Base-by-base conservation (phyloP, 257 asterid genomes). In the Fraxinus anomala region DNA sequence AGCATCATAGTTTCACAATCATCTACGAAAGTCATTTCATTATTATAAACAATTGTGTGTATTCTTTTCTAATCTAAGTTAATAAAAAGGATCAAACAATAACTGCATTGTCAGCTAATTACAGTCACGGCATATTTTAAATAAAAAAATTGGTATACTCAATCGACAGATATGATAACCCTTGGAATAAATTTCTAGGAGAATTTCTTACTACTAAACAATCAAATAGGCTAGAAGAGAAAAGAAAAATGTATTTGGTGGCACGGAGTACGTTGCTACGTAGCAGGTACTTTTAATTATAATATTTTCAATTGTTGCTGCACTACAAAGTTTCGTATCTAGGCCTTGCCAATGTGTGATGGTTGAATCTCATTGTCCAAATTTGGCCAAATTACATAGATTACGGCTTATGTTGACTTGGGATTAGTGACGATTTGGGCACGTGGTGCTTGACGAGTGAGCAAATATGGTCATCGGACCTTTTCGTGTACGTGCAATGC, bases 1-100 rank as follows among this genome's bases (percentile, higher is more conserved):
- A 85, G 87, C 83, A 88, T 85, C 88, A 80, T 54, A 75, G 82
- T 76, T 75, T 84, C 89, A 81, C 90, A 84, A 56, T 61, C 76
- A 81, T 83, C 87, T 21, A 82, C 63, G 79, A 83, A 24, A 80
- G 72, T 16, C 21, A 14, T 49, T 66, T 40, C 13, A 19, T 31
- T 74, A 68, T 6, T 39, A 36, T 54, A 66, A 73, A 72, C 23
- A 47, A 17, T 72, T 49, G 65, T 23, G 74, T 42, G 39, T 73
- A 66, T 78, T 72, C 71, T 44, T 14, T 66, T 28, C 31, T 28
- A 28, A 28, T 30, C 77, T n/a, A 67, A 80, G 82, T 56, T 49
- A 73, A 51, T 49, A 42, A 77, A 79, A 85, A 80, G 74, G 72
- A 39, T 68, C 68, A 65, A 81, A 85, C 82, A 80, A 72, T 74